Evolutionary conservation across 2,329 filamentous ascomycete genomes (phyloP).

Genomic region (Trichophyton rubrum): DNA sequence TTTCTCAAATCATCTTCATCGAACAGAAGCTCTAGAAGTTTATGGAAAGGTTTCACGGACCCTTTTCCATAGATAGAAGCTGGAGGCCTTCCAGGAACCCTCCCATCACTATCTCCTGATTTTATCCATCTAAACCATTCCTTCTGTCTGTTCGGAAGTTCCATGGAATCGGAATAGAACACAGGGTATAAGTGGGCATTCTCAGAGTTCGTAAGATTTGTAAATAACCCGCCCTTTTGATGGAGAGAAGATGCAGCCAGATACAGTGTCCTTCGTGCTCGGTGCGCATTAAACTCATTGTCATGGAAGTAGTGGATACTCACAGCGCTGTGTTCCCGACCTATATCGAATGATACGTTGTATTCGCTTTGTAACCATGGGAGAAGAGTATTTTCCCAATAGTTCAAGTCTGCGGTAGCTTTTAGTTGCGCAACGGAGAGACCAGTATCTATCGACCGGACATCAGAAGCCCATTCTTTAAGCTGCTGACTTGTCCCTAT

Average conservation of each 20-base stretch:
- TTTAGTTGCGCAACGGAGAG: conserved; percentile 13
- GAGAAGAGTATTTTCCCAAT: conserved; percentile 17
- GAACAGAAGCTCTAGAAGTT: conserved; percentile 10
- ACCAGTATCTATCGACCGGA: conserved; percentile 21
- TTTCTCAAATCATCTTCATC: not conserved
- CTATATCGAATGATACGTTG: conserved; percentile 20
- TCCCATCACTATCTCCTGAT: conserved; percentile 16
- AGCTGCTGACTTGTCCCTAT: conserved; percentile 25
- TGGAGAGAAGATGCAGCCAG: conserved; percentile 18
- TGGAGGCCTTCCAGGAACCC: conserved; percentile 11
- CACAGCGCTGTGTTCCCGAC: conserved; percentile 11
- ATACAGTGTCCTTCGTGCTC: conserved; percentile 25
- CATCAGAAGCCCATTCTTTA: conserved; percentile 20
- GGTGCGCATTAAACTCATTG: conserved; percentile 21
- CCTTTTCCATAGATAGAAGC: conserved; percentile 8
- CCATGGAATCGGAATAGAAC: conserved; percentile 15
- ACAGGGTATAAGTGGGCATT: conserved; percentile 19
- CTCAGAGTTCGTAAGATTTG: conserved; percentile 23
- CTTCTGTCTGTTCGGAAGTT: conserved; percentile 23
- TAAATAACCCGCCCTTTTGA: conserved; percentile 21
- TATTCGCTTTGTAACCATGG: conserved; percentile 24
- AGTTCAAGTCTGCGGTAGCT: not conserved
- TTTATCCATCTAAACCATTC: conserved; percentile 30
- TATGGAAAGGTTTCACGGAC: conserved; percentile 4
- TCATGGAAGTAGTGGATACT: conserved; percentile 26